Conservation (phyloP, 257 asterid species). For the Striga asiatica region DNA sequence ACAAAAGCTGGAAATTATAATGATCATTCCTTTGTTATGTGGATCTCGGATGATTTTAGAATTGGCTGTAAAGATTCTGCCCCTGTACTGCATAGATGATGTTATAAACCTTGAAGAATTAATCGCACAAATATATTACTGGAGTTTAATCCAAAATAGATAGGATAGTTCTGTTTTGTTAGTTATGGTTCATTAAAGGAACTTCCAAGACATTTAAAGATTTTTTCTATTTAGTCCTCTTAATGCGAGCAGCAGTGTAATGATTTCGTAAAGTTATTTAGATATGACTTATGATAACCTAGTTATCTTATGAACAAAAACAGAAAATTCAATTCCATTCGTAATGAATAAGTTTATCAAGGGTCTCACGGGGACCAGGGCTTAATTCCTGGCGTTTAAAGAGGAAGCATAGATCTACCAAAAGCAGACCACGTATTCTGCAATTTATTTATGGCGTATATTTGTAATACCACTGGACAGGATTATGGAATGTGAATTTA, state of each 20-base stretch:
- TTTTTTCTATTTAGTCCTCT: not conserved
- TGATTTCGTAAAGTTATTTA: not conserved
- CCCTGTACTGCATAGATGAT: no score
- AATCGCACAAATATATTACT: no score
- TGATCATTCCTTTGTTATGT: no score
- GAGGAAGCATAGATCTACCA: not conserved
- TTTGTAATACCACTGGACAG: not conserved
- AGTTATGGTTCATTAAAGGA: no score
- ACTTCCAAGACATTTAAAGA: not conserved
- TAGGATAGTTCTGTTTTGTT: no score
- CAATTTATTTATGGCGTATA: not conserved
- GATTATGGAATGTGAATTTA: not conserved
- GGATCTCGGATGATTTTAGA: no score
- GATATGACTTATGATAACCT: not conserved
- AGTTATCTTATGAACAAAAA: not conserved
- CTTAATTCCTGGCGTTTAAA: no score
- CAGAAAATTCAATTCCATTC: not conserved
- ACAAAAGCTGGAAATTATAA: no score
- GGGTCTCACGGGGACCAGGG: not conserved
- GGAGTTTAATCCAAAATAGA: no score
- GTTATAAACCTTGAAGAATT: no score
- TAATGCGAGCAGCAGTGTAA: no score
- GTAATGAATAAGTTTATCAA: conserved; percentile 3
- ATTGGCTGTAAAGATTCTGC: no score
- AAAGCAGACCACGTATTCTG: not conserved